phyloP scores from a whole-genome alignment of 768 basidiomycete genomes.

The Podaxis sp. region DNA sequence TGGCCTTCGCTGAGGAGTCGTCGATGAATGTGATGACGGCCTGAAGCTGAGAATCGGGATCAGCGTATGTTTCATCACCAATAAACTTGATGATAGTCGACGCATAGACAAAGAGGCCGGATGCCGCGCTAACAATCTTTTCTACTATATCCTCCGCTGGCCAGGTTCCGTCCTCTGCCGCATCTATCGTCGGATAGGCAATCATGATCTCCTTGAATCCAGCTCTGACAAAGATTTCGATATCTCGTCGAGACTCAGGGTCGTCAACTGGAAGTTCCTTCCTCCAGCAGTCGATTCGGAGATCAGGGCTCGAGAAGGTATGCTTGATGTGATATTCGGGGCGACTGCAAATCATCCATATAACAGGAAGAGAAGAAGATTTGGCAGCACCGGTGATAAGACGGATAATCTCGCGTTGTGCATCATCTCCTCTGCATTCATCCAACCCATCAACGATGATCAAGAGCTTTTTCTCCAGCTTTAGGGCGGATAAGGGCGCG shows the following conservation, averaged over 20 bases:
- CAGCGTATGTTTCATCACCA: slow-evolving; percentile 10
- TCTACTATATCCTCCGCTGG: slow-evolving; percentile 10
- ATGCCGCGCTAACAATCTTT: slow-evolving; percentile 14
- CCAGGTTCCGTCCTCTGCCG: slow-evolving; percentile 6
- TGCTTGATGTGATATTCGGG: slow-evolving; percentile 15
- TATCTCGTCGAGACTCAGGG: slow-evolving; percentile 9
- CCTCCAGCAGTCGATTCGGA: background rate
- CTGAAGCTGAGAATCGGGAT: background rate
- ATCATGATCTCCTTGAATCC: slow-evolving; percentile 1
- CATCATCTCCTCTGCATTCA: slow-evolving; percentile 15
- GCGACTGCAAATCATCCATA: slow-evolving; percentile 19
- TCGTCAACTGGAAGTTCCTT: slow-evolving; percentile 5
- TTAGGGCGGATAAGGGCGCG: background rate
- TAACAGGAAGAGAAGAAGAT: slow-evolving; percentile 8
- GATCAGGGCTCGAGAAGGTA: background rate
- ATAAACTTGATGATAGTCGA: slow-evolving; percentile 17
- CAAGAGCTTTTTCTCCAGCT: background rate
- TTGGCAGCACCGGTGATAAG: slow-evolving; percentile 7
- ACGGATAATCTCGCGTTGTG: slow-evolving; percentile 14
- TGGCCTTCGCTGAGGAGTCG: background rate
- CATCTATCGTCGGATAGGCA: background rate
- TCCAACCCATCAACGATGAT: slow-evolving; percentile 18
- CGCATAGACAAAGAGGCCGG: slow-evolving; percentile 19
- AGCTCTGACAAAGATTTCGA: background rate
- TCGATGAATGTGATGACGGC: slow-evolving; percentile 8